Evolutionary conservation across 192 early-diverging fungal genomes (phyloP), one percentile per base, ranked within the genome.

Genomic region (Coemansia sp.): DNA sequence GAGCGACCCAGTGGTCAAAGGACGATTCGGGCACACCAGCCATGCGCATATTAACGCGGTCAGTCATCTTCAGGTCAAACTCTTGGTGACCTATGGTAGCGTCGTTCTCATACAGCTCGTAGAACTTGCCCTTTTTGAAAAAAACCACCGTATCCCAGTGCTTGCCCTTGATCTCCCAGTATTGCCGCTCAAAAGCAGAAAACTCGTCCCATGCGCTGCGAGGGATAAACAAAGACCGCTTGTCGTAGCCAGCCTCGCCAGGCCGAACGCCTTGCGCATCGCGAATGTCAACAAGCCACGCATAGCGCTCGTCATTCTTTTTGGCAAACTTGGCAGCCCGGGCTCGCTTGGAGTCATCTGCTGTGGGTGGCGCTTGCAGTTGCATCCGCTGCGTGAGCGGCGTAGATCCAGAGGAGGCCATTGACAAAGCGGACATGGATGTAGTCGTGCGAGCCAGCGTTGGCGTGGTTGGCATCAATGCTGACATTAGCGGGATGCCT

Each of bases 41-140:
- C 98, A 99, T 98, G 33, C 94, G 84, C 98, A 99, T 99, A 84
- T 99, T 97, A 46, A 92, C 92, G 23, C 98, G 86, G 70, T 97
- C 96, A 2, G 94, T 95, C 65, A 99, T 68, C 60, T 97, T 97
- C 66, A 98, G 86, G 74, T 99, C 98, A 75, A 99, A 99, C 59
- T 94, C 85, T 59, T 91, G 91, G 66, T 95, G 94, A 24, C 94
- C 96, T 69, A 99, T 93, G 45, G 96, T 90, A 1, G 98, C 98
- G 69, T 99, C 98, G 48, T 94, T 94, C 75, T 99, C 96, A 66
- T 98, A 99, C n/a, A 99, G 83, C 77, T 99, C 97, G 73, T 90
- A 96, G 57, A 98, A 97, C 77, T 98, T 98, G 64, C 96, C 95
- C 85, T 99, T 99, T 67, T 99, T 99, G 85, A 98, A 99, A 70